Conservation (phyloP, 805 yeast genomes). For the Ogataea haglerorum region DNA sequence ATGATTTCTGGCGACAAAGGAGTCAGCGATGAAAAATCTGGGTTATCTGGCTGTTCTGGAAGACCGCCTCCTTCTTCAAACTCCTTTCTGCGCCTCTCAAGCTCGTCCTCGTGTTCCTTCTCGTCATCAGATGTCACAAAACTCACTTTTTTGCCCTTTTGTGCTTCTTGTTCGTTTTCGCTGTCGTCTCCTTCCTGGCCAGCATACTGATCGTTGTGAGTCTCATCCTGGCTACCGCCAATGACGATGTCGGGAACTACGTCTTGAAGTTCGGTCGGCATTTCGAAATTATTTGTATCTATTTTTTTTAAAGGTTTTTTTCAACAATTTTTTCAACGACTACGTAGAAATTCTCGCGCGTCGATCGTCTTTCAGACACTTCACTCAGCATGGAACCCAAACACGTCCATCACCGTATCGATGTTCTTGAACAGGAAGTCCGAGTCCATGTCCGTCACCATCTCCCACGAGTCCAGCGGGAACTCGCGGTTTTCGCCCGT, state of each 20-base stretch:
- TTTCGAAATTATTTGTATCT: constrained; percentile 23
- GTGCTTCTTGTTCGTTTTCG: constrained; percentile 39
- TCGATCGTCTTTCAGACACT: constrained; percentile 4
- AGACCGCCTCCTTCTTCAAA: constrained; percentile 98
- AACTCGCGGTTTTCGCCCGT: constrained; percentile 19
- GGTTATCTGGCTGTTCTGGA: constrained; percentile 92
- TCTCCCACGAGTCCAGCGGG: constrained; percentile 40
- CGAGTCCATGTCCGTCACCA: constrained; percentile 39
- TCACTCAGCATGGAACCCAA: constrained; percentile 71
- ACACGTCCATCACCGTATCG: constrained; percentile 85
- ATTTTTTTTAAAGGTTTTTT: constrained; percentile 8
- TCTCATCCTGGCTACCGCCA: constrained; percentile 45
- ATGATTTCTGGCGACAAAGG: constrained; percentile 94
- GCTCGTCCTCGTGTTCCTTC: constrained; percentile 60
- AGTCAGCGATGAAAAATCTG: constrained; percentile 75
- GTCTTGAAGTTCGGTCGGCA: constrained; percentile 81
- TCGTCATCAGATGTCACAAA: constrained; percentile 63
- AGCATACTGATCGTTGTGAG: constrained; percentile 32
- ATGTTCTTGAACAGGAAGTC: constrained; percentile 75
- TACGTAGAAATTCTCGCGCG: constrained; percentile 7
- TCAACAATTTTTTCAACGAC: constrained; percentile 12
- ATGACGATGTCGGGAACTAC: constrained; percentile 83
- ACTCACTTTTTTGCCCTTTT: constrained; percentile 68
- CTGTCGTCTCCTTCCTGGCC: constrained; percentile 34
- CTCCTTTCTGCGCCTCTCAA: constrained; percentile 75